Conservation (phyloP, 305 asterid species). For the Ilex paraguariensis region DNA sequence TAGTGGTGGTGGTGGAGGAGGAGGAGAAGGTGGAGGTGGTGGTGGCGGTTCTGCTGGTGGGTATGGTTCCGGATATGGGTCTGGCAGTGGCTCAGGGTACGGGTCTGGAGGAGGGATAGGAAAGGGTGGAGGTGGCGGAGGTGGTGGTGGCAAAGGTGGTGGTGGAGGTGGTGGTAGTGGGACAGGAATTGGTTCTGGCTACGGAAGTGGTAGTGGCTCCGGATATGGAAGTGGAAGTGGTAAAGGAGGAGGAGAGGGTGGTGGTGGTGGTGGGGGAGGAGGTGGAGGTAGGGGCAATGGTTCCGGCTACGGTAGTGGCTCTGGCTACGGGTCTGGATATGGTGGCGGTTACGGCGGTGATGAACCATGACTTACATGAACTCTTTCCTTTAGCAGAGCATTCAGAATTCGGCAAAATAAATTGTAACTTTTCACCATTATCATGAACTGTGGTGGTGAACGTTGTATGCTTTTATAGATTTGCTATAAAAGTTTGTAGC, state of each 20-base stretch:
- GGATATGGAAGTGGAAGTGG: slow-evolving; percentile 50
- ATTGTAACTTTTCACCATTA: slow-evolving; percentile 31
- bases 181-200: slow-evolving; percentile 42
- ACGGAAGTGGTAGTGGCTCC: slow-evolving; percentile 55
- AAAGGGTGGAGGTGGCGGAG: slow-evolving; percentile 34
- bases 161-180: slow-evolving; percentile 38
- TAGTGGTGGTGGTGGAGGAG: slow-evolving; percentile 16
- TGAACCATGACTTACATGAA: slow-evolving; percentile 19
- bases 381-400: slow-evolving; percentile 13
- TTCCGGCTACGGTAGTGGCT: slow-evolving; percentile 40
- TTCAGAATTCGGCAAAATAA: slow-evolving; percentile 21
- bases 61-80: slow-evolving; percentile 33
- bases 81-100: slow-evolving; percentile 44
- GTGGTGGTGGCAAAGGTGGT: slow-evolving; percentile 43
- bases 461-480: too few species aligned
- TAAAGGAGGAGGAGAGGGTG: slow-evolving; percentile 12
- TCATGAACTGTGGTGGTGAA: background rate
- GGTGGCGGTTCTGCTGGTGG: slow-evolving; percentile 32
- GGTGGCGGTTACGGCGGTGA: slow-evolving; percentile 20
- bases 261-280: slow-evolving; percentile 22
- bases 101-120: slow-evolving; percentile 45
- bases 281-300: slow-evolving; percentile 45
- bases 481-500: too few species aligned
- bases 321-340: slow-evolving; percentile 41
- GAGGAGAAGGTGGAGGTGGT: slow-evolving; percentile 29